Base-by-base conservation (phyloP, 2,329 filamentous ascomycete species). In the Delphinella strobiligena region DNA sequence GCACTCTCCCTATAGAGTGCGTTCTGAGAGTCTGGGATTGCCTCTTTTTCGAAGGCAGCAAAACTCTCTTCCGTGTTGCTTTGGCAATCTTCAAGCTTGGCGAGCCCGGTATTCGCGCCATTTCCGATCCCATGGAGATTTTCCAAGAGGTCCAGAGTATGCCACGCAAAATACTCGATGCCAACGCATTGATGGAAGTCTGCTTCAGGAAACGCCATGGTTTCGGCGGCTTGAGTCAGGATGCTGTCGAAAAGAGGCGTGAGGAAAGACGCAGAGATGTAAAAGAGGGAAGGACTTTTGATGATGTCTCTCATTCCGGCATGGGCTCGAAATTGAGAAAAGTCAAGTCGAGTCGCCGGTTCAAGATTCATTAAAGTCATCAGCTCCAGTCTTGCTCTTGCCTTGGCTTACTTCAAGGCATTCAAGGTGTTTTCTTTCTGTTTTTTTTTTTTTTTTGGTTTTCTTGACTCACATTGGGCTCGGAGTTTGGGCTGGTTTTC, bases 21-120 rank as follows among this genome's bases (percentile, higher is more conserved):
- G 89, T 88, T 0, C 72, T 95, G 14, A 81, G 89, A 5, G 85
- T 95, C 1, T 96, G 89, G 89, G 89, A 96, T 51, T 77, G 86
- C 1, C 88, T 96, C 55, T 93, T 95, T 59, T 94, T 93, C 60
- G 89, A 96, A 61, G 89, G 89, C 3, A 87, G 82, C 36, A 93
- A 91, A 59, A 94, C 87, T 0, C 74, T 96, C 5, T 96, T 95
- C 65, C 83, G 88, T 35, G 84, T 94, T 42, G 86, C 89, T 0
- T 67, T 96, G 31, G 80, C 86, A 22, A 82, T 95, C 45, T 94
- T 96, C 72, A 94, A 94, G 61, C 68, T 82, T 1, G 86, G 84
- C 47, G 87, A 95, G 62, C 57, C 65, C 4, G 80, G 91, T 49
- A 91, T 96, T 52, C 76, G 80, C 51, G 74, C 75, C 7, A 80